These are phyloP conservation scores for Beta vulgaris DNA, from an alignment of 148 eudicot genomes.

Conservation along the genomic window DNA sequence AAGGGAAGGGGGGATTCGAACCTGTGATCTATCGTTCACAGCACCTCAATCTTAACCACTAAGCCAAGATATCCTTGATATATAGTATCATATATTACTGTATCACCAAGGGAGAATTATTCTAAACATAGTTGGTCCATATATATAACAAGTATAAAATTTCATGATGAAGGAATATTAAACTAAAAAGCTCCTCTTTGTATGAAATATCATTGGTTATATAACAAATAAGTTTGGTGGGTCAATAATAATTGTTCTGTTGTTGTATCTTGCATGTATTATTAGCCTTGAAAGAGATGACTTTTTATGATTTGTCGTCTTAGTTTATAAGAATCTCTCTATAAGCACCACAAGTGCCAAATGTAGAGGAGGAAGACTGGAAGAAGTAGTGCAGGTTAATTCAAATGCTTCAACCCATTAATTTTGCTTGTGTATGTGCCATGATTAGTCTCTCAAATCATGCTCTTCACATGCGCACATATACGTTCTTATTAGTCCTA, in stretches of 20 bases:
- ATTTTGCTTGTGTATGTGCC: not conserved
- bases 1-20: no score
- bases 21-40: no score
- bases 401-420: not conserved
- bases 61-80: no score
- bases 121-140: not conserved
- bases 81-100: not conserved
- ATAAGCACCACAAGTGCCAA: not conserved
- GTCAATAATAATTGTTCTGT: conserved; percentile 8
- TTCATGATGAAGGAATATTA: not conserved
- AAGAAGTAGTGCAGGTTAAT: not conserved
- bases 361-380: not conserved
- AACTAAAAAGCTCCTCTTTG: not conserved
- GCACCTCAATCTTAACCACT: no score
- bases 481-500: not conserved
- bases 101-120: not conserved
- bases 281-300: not conserved
- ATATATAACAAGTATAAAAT: not conserved
- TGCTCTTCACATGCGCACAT: conserved; percentile 2
- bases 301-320: conserved; percentile 12
- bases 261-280: not conserved
- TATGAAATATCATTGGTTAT: not conserved
- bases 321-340: conserved; percentile 11
- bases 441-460: not conserved
- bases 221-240: not conserved